These are phyloP conservation scores for Nakazawaea pomicola DNA, from an alignment of 805 yeast species.

Conservation along the genomic window DNA sequence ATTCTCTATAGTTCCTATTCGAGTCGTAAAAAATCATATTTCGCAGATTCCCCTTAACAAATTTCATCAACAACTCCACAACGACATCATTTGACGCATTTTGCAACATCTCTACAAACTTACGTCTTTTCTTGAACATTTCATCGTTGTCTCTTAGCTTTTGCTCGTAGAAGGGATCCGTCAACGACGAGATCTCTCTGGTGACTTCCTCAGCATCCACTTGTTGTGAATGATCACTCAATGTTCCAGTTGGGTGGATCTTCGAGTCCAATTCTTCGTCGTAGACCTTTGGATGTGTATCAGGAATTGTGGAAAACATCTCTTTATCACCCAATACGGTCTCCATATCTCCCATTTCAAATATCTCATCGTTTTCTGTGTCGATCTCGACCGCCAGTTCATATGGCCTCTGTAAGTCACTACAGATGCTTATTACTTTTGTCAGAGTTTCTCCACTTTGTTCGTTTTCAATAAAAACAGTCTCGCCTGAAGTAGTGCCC, in stretches of 20 bases:
- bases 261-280: neutral
- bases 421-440: no score
- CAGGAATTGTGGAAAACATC: neutral
- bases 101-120: conserved; percentile 6
- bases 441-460: neutral
- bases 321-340: neutral
- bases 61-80: conserved; percentile 3
- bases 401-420: no score
- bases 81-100: conserved; percentile 8
- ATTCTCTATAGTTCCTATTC: conserved; percentile 1
- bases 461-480: neutral
- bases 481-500: no score
- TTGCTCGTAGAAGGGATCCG: neutral
- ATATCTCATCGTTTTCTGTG: conserved; percentile 3
- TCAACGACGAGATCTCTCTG: neutral
- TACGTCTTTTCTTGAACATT: conserved; percentile 1
- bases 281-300: neutral
- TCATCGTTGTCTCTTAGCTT: neutral
- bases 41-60: conserved; percentile 1
- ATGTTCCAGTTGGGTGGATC: neutral
- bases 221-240: neutral
- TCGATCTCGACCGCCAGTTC: neutral
- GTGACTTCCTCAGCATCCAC: neutral
- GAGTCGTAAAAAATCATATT: conserved; percentile 4
- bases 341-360: conserved; percentile 6